Conservation (phyloP, 495 filamentous ascomycete species). For the Thermothielavioides terrestris region DNA sequence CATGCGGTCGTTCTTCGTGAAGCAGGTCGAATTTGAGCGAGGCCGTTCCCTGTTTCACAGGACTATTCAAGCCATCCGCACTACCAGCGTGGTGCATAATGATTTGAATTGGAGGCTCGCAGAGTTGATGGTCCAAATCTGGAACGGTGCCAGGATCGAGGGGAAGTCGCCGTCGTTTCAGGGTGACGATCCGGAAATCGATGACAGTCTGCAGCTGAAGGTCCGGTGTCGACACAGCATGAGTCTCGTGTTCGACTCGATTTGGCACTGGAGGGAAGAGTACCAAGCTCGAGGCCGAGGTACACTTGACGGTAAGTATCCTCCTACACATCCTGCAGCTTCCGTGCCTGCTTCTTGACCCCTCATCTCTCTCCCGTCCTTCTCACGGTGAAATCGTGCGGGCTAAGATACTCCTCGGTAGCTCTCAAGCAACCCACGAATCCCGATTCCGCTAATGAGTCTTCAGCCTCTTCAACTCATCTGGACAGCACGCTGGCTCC, state of each 20-base stretch:
- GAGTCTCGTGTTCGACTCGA: conserved; percentile 84
- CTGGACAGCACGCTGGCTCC: conserved; percentile 46
- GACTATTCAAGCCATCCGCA: conserved; percentile 67
- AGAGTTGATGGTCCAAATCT: conserved; percentile 87
- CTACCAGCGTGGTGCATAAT: conserved; percentile 71
- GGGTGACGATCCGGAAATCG: conserved; percentile 39
- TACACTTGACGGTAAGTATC: conserved; percentile 63
- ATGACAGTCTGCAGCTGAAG: conserved; percentile 73
- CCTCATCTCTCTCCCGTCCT: conserved; percentile 6
- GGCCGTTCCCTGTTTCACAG: conserved; percentile 65
- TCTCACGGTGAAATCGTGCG: conserved; percentile 17
- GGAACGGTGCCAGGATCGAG: conserved; percentile 62
- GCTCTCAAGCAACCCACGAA: conserved; percentile 83
- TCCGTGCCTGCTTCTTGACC: conserved; percentile 4
- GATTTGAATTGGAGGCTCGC: conserved; percentile 79
- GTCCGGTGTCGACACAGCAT: conserved; percentile 88
- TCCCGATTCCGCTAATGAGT: conserved; percentile 68
- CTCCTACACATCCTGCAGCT: neutral
- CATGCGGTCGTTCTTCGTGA: conserved; percentile 71
- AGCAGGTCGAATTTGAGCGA: conserved; percentile 63
- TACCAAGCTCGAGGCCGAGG: conserved; percentile 67
- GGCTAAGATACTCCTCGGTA: conserved; percentile 33
- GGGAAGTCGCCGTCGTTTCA: conserved; percentile 31
- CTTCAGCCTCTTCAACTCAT: conserved; percentile 57
- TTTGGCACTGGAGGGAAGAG: conserved; percentile 89